Evolutionary conservation across 2,329 filamentous ascomycete species (phyloP).

Genomic region (Aureobasidium sp.): DNA sequence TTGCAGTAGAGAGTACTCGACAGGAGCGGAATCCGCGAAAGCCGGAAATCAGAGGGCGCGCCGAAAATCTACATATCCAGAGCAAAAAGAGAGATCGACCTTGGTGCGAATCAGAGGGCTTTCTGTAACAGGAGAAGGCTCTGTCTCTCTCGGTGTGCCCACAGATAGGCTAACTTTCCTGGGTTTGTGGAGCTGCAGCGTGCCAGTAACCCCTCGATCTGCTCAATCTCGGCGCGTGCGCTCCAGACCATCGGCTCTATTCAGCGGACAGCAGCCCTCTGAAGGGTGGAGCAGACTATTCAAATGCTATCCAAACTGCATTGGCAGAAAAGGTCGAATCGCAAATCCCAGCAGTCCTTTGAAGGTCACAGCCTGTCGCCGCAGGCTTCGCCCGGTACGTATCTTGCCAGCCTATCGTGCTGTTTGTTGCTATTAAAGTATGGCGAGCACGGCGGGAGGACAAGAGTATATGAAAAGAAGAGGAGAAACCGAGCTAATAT

Average conservation of each 20-base stretch:
- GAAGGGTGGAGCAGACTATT: slow-evolving; percentile 10
- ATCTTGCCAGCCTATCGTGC: not conserved
- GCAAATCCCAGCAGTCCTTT: slow-evolving; percentile 12
- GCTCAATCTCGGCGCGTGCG: slow-evolving; percentile 15
- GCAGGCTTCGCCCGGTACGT: slow-evolving; percentile 12
- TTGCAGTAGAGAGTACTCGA: not conserved
- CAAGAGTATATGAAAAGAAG: not conserved
- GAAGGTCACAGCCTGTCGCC: slow-evolving; percentile 12
- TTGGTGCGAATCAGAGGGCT: not conserved
- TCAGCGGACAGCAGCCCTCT: slow-evolving; percentile 6
- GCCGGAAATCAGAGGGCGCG: not conserved
- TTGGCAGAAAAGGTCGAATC: slow-evolving; percentile 15
- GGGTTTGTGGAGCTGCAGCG: slow-evolving; percentile 9
- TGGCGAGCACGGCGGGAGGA: not conserved
- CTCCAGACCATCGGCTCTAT: slow-evolving; percentile 14
- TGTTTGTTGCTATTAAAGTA: not conserved
- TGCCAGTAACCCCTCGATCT: slow-evolving; percentile 12
- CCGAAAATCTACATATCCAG: not conserved
- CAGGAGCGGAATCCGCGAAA: not conserved
- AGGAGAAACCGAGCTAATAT: not conserved
- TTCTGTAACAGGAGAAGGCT: slow-evolving; percentile 1
- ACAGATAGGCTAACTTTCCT: slow-evolving; percentile 9
- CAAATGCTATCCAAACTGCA: slow-evolving; percentile 17
- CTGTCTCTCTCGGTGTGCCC: not conserved
- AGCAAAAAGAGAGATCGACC: not conserved